phyloP scores from a whole-genome alignment of 1,284 basidiomycete genomes.

The Leccinum solheimii region DNA sequence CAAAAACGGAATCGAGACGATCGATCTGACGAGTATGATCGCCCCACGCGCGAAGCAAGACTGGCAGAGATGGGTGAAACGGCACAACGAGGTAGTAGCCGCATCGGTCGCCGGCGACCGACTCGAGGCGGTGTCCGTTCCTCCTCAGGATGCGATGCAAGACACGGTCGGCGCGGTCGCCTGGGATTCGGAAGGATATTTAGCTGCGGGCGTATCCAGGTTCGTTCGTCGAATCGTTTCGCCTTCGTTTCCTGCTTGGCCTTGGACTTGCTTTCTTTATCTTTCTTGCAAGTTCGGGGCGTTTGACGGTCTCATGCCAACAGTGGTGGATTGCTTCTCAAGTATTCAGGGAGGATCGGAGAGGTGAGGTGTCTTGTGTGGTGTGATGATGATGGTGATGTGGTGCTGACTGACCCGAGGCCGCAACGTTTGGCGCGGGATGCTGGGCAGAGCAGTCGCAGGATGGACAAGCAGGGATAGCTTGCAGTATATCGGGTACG shows the following conservation, averaged over 20 bases:
- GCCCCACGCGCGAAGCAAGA: conserved; percentile 48
- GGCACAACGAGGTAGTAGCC: conserved; percentile 29
- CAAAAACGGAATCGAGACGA: conserved; percentile 30
- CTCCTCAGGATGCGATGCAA: conserved; percentile 42
- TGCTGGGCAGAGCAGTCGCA: conserved; percentile 60
- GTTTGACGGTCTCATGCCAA: background rate
- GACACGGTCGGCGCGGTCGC: conserved; percentile 77
- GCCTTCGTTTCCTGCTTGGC: background rate
- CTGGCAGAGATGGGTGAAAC: conserved; percentile 62
- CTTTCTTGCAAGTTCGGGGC: background rate
- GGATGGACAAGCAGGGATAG: conserved; percentile 38
- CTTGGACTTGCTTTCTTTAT: background rate
- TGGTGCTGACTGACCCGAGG: conserved; percentile 38
- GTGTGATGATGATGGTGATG: background rate
- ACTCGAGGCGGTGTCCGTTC: conserved; percentile 15
- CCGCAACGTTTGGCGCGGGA: conserved; percentile 63
- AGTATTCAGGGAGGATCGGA: conserved; percentile 67
- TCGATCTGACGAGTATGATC: conserved; percentile 48
- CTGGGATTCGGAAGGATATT: conserved; percentile 42
- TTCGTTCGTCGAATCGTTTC: conserved; percentile 19
- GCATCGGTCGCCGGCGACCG: background rate
- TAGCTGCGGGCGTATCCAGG: conserved; percentile 78
- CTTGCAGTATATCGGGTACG: conserved; percentile 71
- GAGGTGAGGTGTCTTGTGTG: conserved; percentile 46
- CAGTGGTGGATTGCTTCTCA: conserved; percentile 74